Base-by-base conservation (phyloP, 2,329 filamentous ascomycete genomes). In the Aureobasidium sp. region DNA sequence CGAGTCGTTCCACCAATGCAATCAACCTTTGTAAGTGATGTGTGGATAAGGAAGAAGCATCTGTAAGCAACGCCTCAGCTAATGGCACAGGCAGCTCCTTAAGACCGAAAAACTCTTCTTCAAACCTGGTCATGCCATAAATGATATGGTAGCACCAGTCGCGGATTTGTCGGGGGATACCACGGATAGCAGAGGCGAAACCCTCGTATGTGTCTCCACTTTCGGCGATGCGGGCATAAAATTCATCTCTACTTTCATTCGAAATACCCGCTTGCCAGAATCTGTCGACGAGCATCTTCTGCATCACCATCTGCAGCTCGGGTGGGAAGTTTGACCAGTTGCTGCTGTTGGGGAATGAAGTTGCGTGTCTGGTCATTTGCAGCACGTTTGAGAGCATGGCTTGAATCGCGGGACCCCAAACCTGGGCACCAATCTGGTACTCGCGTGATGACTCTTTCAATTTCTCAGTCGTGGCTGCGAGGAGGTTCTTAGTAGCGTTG, bases 201-300 rank as follows among this genome's bases (percentile, higher is more conserved):
- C 94, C 94, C 74, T 99, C 94, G 62, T 96, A 84, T 0, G 91
- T 96, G 44, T 83, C 84, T 74, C 91, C 96, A 61, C 94, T 96
- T 36, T 91, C 89, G 61, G 91, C 86, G 2, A 99, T 93, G 44
- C 90, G 85, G 36, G 91, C 89, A 73, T 97, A 97, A 72, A 99
- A 99, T 63, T 97, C 93, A 65, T 97, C 94, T 72, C 94, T 91
- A 68, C 90, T 97, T 30, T 96, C 94, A 64, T 88, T 89, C 0
- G 94, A 97, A 55, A 99, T 99, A 10, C 94, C 94, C 7, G 92
- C 91, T 78, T 99, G 94, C 94, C 94, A 99, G 73, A 99, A 99
- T 29, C 94, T 84, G 74, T 99, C 94, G 15, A 91, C 96, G 27
- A 99, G 78, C 25, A 97, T 91, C 27, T 90, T 84, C 47, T 86